Conservation (phyloP, 2,329 filamentous ascomycete genomes). For the Lomentospora prolificans region DNA sequence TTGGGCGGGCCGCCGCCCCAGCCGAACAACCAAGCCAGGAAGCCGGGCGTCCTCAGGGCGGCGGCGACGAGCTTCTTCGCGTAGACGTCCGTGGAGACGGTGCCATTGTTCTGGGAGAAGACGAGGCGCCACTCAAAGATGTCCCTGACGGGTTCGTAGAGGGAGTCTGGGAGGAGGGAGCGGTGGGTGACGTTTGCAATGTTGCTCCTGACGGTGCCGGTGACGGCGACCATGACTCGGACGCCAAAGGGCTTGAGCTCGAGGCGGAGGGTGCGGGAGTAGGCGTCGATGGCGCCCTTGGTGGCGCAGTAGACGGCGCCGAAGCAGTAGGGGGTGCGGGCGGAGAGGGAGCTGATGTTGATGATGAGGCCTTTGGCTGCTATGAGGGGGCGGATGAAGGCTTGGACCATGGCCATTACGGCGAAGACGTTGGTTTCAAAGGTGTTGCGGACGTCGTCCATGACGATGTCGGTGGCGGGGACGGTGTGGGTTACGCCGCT, state of each 20-base stretch:
- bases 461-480: constrained; percentile 40
- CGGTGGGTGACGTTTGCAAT: constrained; percentile 33
- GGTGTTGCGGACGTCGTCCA: constrained; percentile 41
- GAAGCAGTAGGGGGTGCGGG: constrained; percentile 42
- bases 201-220: constrained; percentile 42
- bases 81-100: constrained; percentile 31
- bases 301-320: constrained; percentile 43
- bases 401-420: constrained; percentile 44
- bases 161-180: constrained; percentile 31
- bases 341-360: constrained; percentile 44
- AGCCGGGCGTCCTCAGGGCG: constrained; percentile 23
- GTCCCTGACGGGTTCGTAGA: constrained; percentile 35
- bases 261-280: constrained; percentile 42
- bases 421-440: constrained; percentile 50
- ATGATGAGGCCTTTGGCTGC: constrained; percentile 39
- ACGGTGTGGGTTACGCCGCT: constrained; percentile 42
- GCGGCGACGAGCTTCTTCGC: constrained; percentile 31
- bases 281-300: constrained; percentile 43
- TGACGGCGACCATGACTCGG: constrained; percentile 47
- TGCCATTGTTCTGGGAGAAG: constrained; percentile 32
- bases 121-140: constrained; percentile 35
- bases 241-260: constrained; percentile 45
- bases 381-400: constrained; percentile 40
- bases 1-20: constrained; percentile 23
- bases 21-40: constrained; percentile 24